Evolutionary conservation across 2,329 filamentous ascomycete species (phyloP), one percentile per base, ranked within the genome.

Genomic region (Microascus cirrosus): DNA sequence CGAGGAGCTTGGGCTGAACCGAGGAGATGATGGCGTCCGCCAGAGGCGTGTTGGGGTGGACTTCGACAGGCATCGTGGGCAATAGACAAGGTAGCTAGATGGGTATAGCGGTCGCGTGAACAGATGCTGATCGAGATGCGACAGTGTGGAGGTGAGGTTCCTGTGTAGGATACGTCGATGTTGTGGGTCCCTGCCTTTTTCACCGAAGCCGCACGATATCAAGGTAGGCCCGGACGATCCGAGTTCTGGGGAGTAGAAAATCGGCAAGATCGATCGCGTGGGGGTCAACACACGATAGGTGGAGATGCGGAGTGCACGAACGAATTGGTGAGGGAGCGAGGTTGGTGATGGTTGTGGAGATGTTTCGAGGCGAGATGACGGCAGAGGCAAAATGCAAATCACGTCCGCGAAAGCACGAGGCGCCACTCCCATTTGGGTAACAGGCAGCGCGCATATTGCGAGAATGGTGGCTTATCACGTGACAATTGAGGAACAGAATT

Each of bases 1-100:
- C 93, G 60, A 90, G 83, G 59, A 99, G 79, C 76, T 97, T 97
- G 35, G 90, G 87, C 73, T 94, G 89, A 62, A 97, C 91, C 50
- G 86, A 86, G 65, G 79, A 78, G 69, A 87, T 90, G 58, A 99
- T 83, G 62, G 90, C 88, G 64, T 91, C 83, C 63, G 92, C 92
- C 68, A 97, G 78, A 54, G 90, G 89, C 69, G 92, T 90, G 65
- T 88, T 87, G 63, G 88, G 80, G 58, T 82, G 76, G 62, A 95
- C 80, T 69, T 91, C 86, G 72, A 90, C 81, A 64, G 90, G 79
- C 89, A 96, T 96, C 59, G 62, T 79, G 69, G 39, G 56, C 45
- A 20, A 20, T 50, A 22, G 20, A 22, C 3, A 45, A 18, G 39
- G 15, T 15, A n/a, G 15, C 15, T 45, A n/a, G n/a, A n/a, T 18